Percentiles rank a stretch among this genome's conserved stretches.
Conservation (phyloP, 2,329 filamentous ascomycete species). For the Colletotrichum neosansevieriae region DNA sequence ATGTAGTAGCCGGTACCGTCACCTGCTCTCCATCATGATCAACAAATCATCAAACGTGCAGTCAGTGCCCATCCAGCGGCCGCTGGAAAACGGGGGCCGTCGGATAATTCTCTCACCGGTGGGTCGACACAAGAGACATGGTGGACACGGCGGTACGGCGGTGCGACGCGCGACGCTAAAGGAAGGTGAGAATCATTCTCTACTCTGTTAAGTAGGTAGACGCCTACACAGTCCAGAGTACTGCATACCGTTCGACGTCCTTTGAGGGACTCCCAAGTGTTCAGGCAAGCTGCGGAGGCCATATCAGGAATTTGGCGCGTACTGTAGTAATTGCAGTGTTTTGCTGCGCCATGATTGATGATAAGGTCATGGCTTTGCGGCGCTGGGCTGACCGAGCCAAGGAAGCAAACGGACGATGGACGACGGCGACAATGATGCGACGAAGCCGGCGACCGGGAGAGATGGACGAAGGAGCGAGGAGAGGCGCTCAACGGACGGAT, state of each 20-base stretch:
- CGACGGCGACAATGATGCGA: neutral
- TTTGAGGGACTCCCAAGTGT: too few relatives aligned
- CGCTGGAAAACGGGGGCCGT: constrained; percentile 8
- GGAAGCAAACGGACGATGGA: neutral
- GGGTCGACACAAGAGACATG: constrained; percentile 18
- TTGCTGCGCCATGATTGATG: neutral
- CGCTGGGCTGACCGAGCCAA: neutral
- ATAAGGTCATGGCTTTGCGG: neutral
- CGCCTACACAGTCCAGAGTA: too few relatives aligned
- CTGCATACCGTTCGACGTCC: too few relatives aligned
- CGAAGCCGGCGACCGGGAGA: neutral
- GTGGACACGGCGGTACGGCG: constrained; percentile 8
- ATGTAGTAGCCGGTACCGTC: too few relatives aligned
- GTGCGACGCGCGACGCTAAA: constrained; percentile 16
- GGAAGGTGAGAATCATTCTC: neutral
- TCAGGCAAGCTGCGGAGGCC: constrained; percentile 3
- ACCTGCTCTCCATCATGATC: too few relatives aligned
- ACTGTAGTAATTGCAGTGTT: too few relatives aligned
- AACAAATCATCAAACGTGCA: neutral
- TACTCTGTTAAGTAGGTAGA: too few relatives aligned
- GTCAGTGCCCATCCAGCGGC: constrained; percentile 11
- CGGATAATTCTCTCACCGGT: constrained; percentile 5
- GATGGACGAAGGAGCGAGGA: constrained; percentile 21
- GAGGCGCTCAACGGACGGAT: too few relatives aligned
- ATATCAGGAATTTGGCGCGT: neutral